A percentile compares a stretch with the other conserved stretches of the same genome.
Conservation (phyloP, 2,329 filamentous ascomycete genomes). For the Apiospora phragmitis region DNA sequence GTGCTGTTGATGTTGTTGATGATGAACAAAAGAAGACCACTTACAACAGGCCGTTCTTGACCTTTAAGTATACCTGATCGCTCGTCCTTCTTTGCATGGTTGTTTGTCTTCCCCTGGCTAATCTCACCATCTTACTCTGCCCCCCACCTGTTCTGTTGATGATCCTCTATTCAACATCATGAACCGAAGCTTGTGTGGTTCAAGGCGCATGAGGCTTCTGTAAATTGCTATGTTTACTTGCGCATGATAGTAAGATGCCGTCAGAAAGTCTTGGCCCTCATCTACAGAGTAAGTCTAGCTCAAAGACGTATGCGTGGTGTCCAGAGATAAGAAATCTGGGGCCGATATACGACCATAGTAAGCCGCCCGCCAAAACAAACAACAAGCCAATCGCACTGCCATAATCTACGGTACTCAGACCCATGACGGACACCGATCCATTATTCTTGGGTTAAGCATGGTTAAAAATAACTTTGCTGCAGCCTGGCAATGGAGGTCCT, state of each 20-base stretch:
- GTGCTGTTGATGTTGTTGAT: neutral
- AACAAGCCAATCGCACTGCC: neutral
- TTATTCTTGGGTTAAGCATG: neutral
- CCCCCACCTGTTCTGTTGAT: neutral
- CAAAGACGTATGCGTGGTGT: neutral
- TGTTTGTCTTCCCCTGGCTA: neutral
- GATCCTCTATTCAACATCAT: neutral
- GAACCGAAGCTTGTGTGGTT: neutral
- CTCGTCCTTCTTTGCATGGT: too few species aligned
- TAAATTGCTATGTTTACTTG: neutral
- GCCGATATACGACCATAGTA: neutral
- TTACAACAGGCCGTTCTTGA: neutral
- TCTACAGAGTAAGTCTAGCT: neutral
- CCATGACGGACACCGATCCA: neutral
- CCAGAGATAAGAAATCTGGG: neutral
- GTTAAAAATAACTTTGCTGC: neutral
- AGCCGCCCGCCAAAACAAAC: neutral
- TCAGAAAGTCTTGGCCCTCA: neutral
- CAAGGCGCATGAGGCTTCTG: neutral
- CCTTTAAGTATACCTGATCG: neutral
- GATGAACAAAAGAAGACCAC: neutral
- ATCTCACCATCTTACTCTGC: neutral
- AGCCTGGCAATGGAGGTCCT: neutral
- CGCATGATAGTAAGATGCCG: neutral
- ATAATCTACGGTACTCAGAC: neutral